Conservation (phyloP, 192 early-diverging fungal species). For the Cetraspora pellucida region DNA sequence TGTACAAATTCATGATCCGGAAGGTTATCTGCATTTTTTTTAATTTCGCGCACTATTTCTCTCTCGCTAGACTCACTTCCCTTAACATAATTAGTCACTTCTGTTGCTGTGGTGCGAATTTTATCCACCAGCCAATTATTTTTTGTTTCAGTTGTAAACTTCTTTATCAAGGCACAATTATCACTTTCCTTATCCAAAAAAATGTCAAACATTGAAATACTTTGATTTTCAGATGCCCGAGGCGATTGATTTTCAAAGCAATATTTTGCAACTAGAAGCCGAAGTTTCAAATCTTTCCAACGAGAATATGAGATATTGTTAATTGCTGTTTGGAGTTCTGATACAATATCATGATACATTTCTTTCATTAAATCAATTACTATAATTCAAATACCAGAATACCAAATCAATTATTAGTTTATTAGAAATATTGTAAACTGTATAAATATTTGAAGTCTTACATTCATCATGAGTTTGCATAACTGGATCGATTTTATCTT, state of each 20-base stretch:
- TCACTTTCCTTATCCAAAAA: neutral
- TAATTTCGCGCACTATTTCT: neutral
- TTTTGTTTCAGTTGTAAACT: neutral
- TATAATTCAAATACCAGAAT: neutral
- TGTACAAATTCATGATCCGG: neutral
- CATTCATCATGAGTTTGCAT: no score
- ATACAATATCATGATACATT: neutral
- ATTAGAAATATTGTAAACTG: no score
- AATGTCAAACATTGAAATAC: neutral
- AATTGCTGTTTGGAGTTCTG: neutral
- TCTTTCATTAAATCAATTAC: neutral
- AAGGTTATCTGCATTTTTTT: neutral
- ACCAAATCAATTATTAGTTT: no score
- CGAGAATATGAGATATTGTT: neutral
- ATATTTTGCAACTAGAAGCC: neutral
- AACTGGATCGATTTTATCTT: no score
- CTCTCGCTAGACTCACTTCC: neutral
- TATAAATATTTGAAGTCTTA: no score
- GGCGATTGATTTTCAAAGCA: neutral
- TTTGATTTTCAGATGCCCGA: neutral
- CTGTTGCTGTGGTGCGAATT: no score
- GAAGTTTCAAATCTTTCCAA: neutral
- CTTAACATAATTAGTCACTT: neutral
- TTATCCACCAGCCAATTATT: neutral
- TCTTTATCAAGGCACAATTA: neutral